Base-by-base conservation (phyloP, 345 rosid genomes). In the Populus pruinosa region DNA sequence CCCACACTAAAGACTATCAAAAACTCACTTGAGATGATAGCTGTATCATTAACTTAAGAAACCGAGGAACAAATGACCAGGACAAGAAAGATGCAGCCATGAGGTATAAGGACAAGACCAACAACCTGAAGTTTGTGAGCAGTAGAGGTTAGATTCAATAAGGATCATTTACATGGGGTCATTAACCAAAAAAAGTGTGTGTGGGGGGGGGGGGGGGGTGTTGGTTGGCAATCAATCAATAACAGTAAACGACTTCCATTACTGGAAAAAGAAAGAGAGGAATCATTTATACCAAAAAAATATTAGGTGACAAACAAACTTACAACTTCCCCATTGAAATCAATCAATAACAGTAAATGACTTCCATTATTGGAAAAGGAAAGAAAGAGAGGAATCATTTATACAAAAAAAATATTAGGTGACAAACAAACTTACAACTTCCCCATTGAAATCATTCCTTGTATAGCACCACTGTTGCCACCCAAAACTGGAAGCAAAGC, bases 401-500 rank as follows among this genome's bases (percentile, higher is more conserved):
- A 29, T 18, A 23, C 5, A 39, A 5, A n/a, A 23, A 36, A 5
- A 31, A 36, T 5, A 71, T 47, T 61, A n/a, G 43, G 71, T 35
- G 61, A 49, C 50, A 38, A 75, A 77, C 69, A 49, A 74, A 89
- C 98, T 83, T 79, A 96, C 99, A 94, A 78, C 83, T 94, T 96
- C 80, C 98, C 99, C 94, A 94, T 96, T 56, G 97, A 90, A 76
- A 89, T 79, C 86, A 96, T 86, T 83, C 99, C 99, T 55, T 89
- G 92, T 64, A 91, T 79, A 65, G 87, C 75, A 71, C 99, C 98
- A 76, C 97, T 92, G 82, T 86, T 90, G 71, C 99, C 99, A 74
- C 99, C 97, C 90, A 96, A 84, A 83, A 94, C 95, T 59, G 98
- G 99, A 70, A 96, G 97, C 88, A 96, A 81, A 71, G 99, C 99